phyloP scores from a whole-genome alignment of 1,284 basidiomycete species.

The Spongiforma sp. region DNA sequence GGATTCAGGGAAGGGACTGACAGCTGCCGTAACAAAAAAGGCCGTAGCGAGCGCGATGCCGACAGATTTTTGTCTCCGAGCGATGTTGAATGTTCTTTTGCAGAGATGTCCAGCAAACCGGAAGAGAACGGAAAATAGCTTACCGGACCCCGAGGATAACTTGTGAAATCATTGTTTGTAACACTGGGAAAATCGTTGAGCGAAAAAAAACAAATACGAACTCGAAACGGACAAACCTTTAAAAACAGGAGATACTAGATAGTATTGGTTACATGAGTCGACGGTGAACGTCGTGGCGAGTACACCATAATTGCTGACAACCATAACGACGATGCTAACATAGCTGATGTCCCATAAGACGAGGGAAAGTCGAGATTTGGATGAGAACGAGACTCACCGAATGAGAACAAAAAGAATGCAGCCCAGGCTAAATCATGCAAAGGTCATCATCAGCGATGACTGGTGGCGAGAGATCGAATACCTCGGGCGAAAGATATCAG shows the following conservation, averaged over 20 bases:
- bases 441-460: neutral
- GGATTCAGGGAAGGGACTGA: slow-evolving; percentile 9
- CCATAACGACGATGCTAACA: slow-evolving; percentile 42
- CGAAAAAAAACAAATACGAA: neutral
- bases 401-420: slow-evolving; percentile 47
- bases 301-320: slow-evolving; percentile 45
- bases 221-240: slow-evolving; percentile 37
- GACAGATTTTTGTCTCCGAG: slow-evolving; percentile 28
- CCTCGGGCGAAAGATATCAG: slow-evolving; percentile 34
- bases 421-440: slow-evolving; percentile 27
- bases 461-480: slow-evolving; percentile 13
- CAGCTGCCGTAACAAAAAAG: slow-evolving; percentile 26
- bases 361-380: too few relatives aligned
- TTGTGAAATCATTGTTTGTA: slow-evolving; percentile 43
- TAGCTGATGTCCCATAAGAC: slow-evolving; percentile 38
- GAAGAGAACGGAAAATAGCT: neutral
- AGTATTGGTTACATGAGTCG: slow-evolving; percentile 35
- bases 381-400: slow-evolving; percentile 25
- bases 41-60: slow-evolving; percentile 24
- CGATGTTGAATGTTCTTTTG: slow-evolving; percentile 39
- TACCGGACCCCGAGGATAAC: slow-evolving; percentile 39
- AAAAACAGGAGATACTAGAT: slow-evolving; percentile 35
- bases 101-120: neutral
- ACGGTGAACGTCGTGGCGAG: slow-evolving; percentile 39
- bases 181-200: slow-evolving; percentile 16